These are phyloP conservation scores for Penicillium italicum DNA, from an alignment of 2,329 filamentous ascomycete species.

Conservation along the genomic window DNA sequence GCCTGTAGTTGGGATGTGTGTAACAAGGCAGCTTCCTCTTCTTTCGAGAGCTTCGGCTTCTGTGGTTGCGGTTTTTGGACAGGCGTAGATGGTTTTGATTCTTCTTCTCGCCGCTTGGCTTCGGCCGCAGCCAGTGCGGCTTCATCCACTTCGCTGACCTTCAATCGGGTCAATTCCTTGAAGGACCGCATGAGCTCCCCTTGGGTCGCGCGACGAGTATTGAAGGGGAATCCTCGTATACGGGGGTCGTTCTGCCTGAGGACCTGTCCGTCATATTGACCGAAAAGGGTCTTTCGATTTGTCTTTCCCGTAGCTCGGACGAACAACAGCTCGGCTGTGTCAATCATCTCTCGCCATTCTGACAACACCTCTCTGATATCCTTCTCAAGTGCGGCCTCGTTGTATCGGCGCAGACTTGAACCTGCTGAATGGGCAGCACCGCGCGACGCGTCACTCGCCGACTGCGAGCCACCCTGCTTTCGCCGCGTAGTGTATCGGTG, in stretches of 20 bases:
- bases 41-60: conserved; percentile 66
- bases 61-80: conserved; percentile 35
- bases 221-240: conserved; percentile 87
- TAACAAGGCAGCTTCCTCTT: conserved; percentile 75
- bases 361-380: conserved; percentile 77
- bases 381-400: conserved; percentile 83
- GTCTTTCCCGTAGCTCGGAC: conserved; percentile 82
- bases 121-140: conserved; percentile 56
- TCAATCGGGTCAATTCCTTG: conserved; percentile 86
- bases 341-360: conserved; percentile 83
- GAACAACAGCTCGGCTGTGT: conserved; percentile 80
- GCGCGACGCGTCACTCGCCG: conserved; percentile 89
- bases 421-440: conserved; percentile 92
- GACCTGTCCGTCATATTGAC: conserved; percentile 85
- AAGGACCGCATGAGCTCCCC: conserved; percentile 92
- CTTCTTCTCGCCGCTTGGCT: conserved; percentile 44
- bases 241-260: conserved; percentile 73
- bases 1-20: conserved; percentile 89
- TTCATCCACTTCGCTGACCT: conserved; percentile 74
- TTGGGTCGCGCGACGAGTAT: conserved; percentile 84
- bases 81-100: conserved; percentile 31
- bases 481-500: conserved; percentile 93
- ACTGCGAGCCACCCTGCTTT: conserved; percentile 94
- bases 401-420: conserved; percentile 83
- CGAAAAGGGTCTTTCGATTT: conserved; percentile 83